Percentiles rank a stretch among this genome's conserved stretches.
These are phyloP conservation scores for Sporothrix schenckii DNA, from an alignment of 2,329 filamentous ascomycete species.

Conservation along the genomic window DNA sequence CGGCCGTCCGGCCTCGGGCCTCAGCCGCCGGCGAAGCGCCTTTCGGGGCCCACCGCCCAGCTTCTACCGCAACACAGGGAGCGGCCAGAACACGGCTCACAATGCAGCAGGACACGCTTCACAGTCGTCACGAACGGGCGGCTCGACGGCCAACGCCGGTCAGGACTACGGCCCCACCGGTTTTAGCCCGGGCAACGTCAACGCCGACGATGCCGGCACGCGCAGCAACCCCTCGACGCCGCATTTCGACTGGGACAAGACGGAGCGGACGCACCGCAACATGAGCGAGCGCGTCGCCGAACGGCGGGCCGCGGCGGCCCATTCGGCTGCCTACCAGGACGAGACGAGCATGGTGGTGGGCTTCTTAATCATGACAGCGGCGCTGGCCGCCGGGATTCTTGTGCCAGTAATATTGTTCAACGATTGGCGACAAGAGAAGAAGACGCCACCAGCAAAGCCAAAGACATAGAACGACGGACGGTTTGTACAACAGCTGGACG, in stretches of 20 bases:
- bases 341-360: conserved; percentile 48
- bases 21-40: conserved; percentile 72
- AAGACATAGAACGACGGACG: neutral
- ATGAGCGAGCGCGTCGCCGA: conserved; percentile 56
- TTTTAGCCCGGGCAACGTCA: conserved; percentile 31
- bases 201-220: conserved; percentile 38
- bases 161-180: conserved; percentile 15
- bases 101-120: conserved; percentile 34
- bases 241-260: conserved; percentile 76
- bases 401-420: conserved; percentile 50
- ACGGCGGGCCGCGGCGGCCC: conserved; percentile 43
- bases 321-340: conserved; percentile 44
- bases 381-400: conserved; percentile 52
- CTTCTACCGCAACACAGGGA: conserved; percentile 69
- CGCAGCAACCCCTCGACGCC: conserved; percentile 57
- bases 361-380: conserved; percentile 56
- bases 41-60: conserved; percentile 87
- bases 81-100: conserved; percentile 32
- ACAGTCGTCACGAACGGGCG: conserved; percentile 33
- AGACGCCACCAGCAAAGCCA: conserved; percentile 32
- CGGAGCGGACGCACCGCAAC: conserved; percentile 72
- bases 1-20: conserved; percentile 75
- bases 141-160: conserved; percentile 45
- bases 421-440: conserved; percentile 41
- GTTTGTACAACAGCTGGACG: too few species aligned